These are phyloP conservation scores for Floccularia luteovirens DNA, from an alignment of 768 basidiomycete species.

Conservation along the genomic window DNA sequence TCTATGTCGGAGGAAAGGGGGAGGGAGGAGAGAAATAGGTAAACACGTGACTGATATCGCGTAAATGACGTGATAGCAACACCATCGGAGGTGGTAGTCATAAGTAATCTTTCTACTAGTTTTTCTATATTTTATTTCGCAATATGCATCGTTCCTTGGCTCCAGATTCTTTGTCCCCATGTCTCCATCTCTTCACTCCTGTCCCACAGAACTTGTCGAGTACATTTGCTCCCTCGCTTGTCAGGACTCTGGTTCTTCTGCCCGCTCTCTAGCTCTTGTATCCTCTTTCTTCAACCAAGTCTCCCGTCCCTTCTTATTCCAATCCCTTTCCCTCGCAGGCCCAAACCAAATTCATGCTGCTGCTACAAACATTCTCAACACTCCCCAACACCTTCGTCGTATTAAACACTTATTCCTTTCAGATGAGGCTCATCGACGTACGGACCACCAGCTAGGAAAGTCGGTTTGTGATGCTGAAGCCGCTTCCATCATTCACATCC, in stretches of 20 bases:
- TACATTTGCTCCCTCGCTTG: slow-evolving; percentile 36
- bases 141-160: too few species aligned
- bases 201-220: slow-evolving; percentile 36
- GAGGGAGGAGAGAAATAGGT: too few species aligned
- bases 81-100: too few species aligned
- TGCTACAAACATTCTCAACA: slow-evolving; percentile 18
- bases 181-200: slow-evolving; percentile 22
- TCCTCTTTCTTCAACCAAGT: slow-evolving; percentile 32
- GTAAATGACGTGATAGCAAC: too few species aligned
- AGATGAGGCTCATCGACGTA: slow-evolving; percentile 12
- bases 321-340: slow-evolving; percentile 26
- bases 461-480: slow-evolving; percentile 5
- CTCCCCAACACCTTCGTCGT: slow-evolving; percentile 26
- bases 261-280: slow-evolving; percentile 26
- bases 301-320: slow-evolving; percentile 29
- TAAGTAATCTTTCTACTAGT: too few species aligned
- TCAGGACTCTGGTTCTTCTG: slow-evolving; percentile 27
- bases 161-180: too few species aligned
- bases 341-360: slow-evolving; percentile 17
- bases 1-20: too few species aligned
- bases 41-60: too few species aligned
- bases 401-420: slow-evolving; percentile 39
- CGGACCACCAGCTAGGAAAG: slow-evolving; percentile 7
- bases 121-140: too few species aligned
- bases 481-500: slow-evolving; percentile 18